These are phyloP conservation scores for Skeletonema tropicum DNA, from an alignment of 108 stramenopile genomes.

Conservation along the genomic window DNA sequence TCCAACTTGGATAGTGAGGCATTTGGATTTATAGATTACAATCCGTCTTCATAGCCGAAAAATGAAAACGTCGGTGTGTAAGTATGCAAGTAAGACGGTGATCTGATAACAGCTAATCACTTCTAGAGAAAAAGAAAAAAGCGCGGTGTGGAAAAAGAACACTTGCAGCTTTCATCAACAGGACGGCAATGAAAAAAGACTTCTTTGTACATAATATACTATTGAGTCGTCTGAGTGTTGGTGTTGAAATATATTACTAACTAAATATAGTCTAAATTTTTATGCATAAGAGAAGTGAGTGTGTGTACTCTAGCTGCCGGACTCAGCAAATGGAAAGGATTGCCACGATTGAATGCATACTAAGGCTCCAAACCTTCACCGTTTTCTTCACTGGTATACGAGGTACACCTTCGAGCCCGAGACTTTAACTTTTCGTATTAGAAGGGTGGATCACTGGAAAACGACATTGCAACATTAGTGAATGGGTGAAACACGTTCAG, in stretches of 20 bases:
- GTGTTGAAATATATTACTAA: too few species aligned
- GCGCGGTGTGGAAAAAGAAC: neutral
- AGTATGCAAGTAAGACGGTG: too few species aligned
- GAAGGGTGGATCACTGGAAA: slow-evolving; percentile 66
- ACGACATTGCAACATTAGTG: slow-evolving; percentile 64
- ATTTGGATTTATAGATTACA: slow-evolving; percentile 1
- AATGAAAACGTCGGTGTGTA: neutral
- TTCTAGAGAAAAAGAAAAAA: neutral
- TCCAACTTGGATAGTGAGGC: neutral
- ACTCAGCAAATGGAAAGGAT: too few species aligned
- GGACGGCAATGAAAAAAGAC: neutral
- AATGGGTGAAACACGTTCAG: slow-evolving; percentile 68
- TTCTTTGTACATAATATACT: neutral
- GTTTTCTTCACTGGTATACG: too few species aligned
- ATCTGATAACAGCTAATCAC: neutral
- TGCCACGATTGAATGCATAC: too few species aligned
- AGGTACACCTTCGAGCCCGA: too few species aligned
- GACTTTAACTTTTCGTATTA: slow-evolving; percentile 5
- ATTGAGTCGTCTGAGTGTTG: slow-evolving; percentile 31
- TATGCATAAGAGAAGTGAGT: too few species aligned
- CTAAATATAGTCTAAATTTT: too few species aligned
- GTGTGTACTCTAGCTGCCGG: too few species aligned
- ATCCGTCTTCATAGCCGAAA: neutral
- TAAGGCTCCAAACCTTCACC: too few species aligned
- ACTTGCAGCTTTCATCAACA: neutral